Base-by-base conservation (phyloP, 1,284 basidiomycete genomes). In the Cutaneotrichosporon dermatis region DNA sequence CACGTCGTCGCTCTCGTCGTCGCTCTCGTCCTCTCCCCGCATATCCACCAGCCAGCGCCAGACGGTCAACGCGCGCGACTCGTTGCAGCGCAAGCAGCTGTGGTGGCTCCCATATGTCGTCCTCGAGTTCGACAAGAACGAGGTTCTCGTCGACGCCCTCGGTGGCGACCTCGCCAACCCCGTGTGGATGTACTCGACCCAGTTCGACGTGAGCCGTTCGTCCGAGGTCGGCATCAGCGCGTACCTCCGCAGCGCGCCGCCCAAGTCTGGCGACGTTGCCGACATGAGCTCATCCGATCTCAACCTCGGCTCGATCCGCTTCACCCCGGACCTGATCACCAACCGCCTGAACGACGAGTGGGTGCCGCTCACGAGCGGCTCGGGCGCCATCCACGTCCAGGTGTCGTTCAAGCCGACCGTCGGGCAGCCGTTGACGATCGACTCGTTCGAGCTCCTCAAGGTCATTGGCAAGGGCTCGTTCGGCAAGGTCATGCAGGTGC, bases 81-180 rank as follows among this genome's bases (percentile, higher is more conserved):
- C 88, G 71, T 80, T 94, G 76, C 91, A 94, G 74, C 83, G 93
- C 67, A 90, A 88, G 76, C 89, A 92, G 63, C 86, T 86, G 75
- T 96, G 92, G 92, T 97, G 92, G 91, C 83, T 99, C 39, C 95
- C 95, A 25, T 99, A 97, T 72, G 88, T 96, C 75, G 93, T 96
- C 43, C 86, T 97, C 66, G 94, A 97, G 79, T 99, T 98, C 81
- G 95, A 99, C 83, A 98, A 98, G 85, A 99, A 99, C 80, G 94
- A 99, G 79, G 88, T 99, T 66, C 81, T 99, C 67, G 89, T 98
- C 65, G 94, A 98, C 80, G 92, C 94, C 7, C 83, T 97, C 66
- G 93, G 90, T 4, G 95, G 95, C 39, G 92, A 97, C 75, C 80
- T 98, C 58, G 81, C 85, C 64, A 87, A 87, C 67, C 95, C 95